phyloP scores from a whole-genome alignment of 352 stramenopile species.

The Phytophthora rubi region DNA sequence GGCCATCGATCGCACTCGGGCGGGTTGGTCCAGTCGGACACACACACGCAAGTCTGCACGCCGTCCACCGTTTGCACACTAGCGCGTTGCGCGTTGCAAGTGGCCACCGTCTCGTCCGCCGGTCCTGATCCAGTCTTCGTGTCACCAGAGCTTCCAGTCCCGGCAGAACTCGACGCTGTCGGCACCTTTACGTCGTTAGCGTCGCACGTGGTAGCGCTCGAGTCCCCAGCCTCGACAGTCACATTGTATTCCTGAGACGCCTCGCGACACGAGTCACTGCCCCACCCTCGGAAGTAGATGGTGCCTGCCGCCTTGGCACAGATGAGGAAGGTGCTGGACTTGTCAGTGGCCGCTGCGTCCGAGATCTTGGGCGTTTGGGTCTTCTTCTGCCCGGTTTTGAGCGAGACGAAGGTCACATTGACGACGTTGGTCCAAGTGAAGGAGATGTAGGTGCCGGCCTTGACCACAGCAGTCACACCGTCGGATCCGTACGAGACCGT shows the following conservation, averaged over 20 bases:
- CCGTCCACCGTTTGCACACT: conserved; percentile 49
- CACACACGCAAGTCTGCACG: conserved; percentile 53
- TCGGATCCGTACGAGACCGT: conserved; percentile 44
- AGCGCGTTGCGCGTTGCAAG: conserved; percentile 64
- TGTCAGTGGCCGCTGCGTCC: conserved; percentile 40
- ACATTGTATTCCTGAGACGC: conserved; percentile 57
- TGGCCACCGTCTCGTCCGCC: conserved; percentile 36
- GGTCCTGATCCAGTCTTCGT: conserved; percentile 13
- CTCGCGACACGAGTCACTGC: conserved; percentile 53
- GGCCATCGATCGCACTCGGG: conserved; percentile 58
- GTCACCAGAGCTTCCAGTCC: conserved; percentile 3
- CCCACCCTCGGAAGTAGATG: conserved; percentile 71
- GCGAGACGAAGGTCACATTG: conserved; percentile 70
- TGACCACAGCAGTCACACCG: conserved; percentile 60
- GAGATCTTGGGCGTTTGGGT: conserved; percentile 53
- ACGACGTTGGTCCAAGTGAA: conserved; percentile 54
- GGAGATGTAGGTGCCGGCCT: conserved; percentile 54
- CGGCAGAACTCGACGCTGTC: conserved; percentile 10
- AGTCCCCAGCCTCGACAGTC: conserved; percentile 48
- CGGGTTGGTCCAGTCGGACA: conserved; percentile 66
- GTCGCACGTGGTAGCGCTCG: conserved; percentile 25
- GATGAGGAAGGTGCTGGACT: conserved; percentile 60
- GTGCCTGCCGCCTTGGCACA: conserved; percentile 57
- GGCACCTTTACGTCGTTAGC: conserved; percentile 22
- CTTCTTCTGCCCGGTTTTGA: conserved; percentile 75